These are phyloP conservation scores for Dendryphion nanum DNA, from an alignment of 2,329 filamentous ascomycete species.

Conservation along the genomic window DNA sequence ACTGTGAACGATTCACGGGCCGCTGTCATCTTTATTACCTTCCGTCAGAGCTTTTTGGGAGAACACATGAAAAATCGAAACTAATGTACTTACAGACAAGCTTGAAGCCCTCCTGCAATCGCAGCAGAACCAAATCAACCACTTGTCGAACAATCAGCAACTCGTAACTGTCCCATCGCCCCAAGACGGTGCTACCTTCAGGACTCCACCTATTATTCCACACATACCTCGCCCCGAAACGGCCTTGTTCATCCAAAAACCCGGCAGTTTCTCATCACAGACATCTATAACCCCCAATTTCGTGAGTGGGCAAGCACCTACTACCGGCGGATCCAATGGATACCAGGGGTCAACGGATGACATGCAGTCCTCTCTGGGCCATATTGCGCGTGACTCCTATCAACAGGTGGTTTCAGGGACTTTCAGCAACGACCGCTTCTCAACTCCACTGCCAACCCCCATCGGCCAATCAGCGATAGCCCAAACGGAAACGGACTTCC, in stretches of 20 bases:
- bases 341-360: constrained; percentile 23
- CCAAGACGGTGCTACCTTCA: constrained; percentile 33
- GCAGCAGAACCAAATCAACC: constrained; percentile 48
- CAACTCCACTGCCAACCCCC: constrained; percentile 20
- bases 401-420: constrained; percentile 8
- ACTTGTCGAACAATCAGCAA: constrained; percentile 36
- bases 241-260: constrained; percentile 47
- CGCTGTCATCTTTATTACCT: too few species aligned
- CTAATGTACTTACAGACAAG: too few species aligned
- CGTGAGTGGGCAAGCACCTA: constrained; percentile 28
- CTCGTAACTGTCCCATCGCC: constrained; percentile 24
- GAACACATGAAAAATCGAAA: too few species aligned
- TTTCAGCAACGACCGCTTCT: constrained; percentile 31
- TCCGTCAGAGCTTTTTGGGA: too few species aligned
- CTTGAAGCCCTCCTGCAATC: constrained; percentile 45
- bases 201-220: constrained; percentile 37
- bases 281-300: constrained; percentile 30
- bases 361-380: constrained; percentile 18
- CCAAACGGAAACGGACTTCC: constrained; percentile 48
- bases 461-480: constrained; percentile 15
- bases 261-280: constrained; percentile 32
- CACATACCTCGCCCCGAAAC: constrained; percentile 46
- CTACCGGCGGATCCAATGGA: constrained; percentile 20
- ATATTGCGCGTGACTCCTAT: constrained; percentile 29
- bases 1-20: too few species aligned